phyloP scores from a whole-genome alignment of 2,329 filamentous ascomycete genomes.

The Aspergillus neotritici region DNA sequence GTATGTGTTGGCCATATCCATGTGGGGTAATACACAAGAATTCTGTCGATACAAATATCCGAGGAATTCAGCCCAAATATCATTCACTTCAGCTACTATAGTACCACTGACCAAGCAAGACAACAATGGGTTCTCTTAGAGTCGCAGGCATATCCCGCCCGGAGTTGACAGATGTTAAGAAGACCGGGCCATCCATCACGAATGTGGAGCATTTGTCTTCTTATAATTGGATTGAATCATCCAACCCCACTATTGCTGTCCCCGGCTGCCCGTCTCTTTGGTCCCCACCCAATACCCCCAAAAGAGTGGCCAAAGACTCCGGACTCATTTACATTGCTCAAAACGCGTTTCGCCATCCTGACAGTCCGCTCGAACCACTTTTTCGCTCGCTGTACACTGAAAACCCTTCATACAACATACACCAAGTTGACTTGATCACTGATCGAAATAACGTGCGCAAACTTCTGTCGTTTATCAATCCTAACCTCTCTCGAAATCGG shows the following conservation, averaged over 20 bases:
- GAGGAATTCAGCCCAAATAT: too few species aligned
- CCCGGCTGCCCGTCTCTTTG: slow-evolving; percentile 37
- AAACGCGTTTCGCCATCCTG: slow-evolving; percentile 43
- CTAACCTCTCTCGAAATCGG: slow-evolving; percentile 15
- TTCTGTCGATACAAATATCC: too few species aligned
- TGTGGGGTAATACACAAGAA: too few species aligned
- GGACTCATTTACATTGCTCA: slow-evolving; percentile 42
- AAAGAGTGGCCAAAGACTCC: slow-evolving; percentile 23
- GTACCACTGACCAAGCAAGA: too few species aligned
- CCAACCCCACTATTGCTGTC: slow-evolving; percentile 41
- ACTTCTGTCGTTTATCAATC: slow-evolving; percentile 42
- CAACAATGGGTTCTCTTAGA: neutral
- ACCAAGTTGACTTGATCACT: slow-evolving; percentile 38
- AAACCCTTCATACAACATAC: slow-evolving; percentile 35
- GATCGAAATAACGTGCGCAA: slow-evolving; percentile 48
- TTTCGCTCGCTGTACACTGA: slow-evolving; percentile 41
- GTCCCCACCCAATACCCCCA: slow-evolving; percentile 30
- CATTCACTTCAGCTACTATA: too few species aligned
- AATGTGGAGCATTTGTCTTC: slow-evolving; percentile 40
- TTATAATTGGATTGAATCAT: slow-evolving; percentile 47
- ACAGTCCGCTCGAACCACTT: slow-evolving; percentile 43
- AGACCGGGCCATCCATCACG: slow-evolving; percentile 6
- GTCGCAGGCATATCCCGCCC: neutral
- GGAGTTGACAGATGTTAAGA: neutral
- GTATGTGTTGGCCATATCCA: too few species aligned